Base-by-base conservation (phyloP, 202 grass and related monocot genomes). In the Thinopyrum obtusiflorum region DNA sequence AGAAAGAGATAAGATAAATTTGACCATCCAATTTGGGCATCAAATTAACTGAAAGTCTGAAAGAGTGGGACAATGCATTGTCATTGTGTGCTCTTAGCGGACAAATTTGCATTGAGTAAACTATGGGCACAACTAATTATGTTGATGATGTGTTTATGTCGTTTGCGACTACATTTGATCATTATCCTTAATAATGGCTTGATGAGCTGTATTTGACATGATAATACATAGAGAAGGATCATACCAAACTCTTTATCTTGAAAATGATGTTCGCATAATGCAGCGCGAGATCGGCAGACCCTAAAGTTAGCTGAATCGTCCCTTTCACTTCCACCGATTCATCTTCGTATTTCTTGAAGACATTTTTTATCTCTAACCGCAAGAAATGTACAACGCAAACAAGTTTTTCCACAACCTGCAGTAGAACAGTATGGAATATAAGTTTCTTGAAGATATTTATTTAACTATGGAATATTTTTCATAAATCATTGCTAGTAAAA, bases 211-310 rank as follows among this genome's bases (percentile, higher is more conserved):
- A 24, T 7, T 29, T 67, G 20, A 57, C 20, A 81, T 65, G 57
- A 66, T 8, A 81, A n/a, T 23, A 29, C 29, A 68, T 33, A 68
- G 39, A 63, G 36, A 60, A 80, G 29, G 31, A 82, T 44, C 78
- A 61, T 96, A 96, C 91, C 83, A 77, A 82, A 67, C 32, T 80
- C 11, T 90, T 84, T 57, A 96, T 91, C 53, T 86, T 84, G 31
- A 73, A 84, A 67, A 96, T 93, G 59, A 96, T 77, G 86, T 88
- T 85, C 60, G 94, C 87, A 76, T 96, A 96, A 86, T 91, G 89
- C 85, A 96, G 80, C 9, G 83, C 79, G 24, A 93, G 91, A 4
- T 91, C 72, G 15, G 37, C 9, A 57, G 94, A 78, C 35, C 94
- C 85, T 78, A 96, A 73, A n/a, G 79, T 89, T 83, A 83, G 49